phyloP scores from a whole-genome alignment of 2,329 filamentous ascomycete species.

The Aspergillus neotritici region DNA sequence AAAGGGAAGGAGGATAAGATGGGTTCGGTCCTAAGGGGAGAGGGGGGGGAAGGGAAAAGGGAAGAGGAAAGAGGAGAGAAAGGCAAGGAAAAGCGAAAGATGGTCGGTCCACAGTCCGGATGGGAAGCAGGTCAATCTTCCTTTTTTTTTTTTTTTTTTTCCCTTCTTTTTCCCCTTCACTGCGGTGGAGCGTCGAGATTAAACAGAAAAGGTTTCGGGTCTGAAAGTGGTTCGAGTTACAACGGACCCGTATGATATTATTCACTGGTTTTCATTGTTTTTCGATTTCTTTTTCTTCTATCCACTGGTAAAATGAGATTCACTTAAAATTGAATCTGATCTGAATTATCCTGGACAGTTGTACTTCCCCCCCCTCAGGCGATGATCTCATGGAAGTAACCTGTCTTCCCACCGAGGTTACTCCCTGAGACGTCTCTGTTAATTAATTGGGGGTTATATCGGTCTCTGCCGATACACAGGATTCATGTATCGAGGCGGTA shows the following conservation, averaged over 20 bases:
- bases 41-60: conserved; percentile 16
- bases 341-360: too few species aligned
- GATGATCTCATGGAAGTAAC: too few species aligned
- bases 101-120: conserved; percentile 9
- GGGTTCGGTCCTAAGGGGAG: conserved; percentile 13
- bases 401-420: too few species aligned
- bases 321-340: too few species aligned
- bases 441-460: conserved; percentile 5
- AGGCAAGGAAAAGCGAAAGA: conserved; percentile 25
- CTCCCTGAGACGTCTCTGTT: too few species aligned
- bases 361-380: too few species aligned
- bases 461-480: background rate
- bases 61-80: conserved; percentile 19
- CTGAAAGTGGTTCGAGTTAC: conserved; percentile 5
- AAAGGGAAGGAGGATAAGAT: conserved; percentile 11
- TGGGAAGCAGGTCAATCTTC: conserved; percentile 14
- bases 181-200: conserved; percentile 28
- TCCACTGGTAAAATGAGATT: too few species aligned
- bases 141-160: conserved; percentile 5
- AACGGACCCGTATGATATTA: too few species aligned
- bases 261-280: too few species aligned
- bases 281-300: too few species aligned
- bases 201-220: conserved; percentile 20
- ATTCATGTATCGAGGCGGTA: too few species aligned
- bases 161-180: too few species aligned